Percentiles rank a stretch among this genome's conserved stretches.
Conservation (phyloP, 2,329 filamentous ascomycete genomes). For the Pseudogymnoascus sp. region DNA sequence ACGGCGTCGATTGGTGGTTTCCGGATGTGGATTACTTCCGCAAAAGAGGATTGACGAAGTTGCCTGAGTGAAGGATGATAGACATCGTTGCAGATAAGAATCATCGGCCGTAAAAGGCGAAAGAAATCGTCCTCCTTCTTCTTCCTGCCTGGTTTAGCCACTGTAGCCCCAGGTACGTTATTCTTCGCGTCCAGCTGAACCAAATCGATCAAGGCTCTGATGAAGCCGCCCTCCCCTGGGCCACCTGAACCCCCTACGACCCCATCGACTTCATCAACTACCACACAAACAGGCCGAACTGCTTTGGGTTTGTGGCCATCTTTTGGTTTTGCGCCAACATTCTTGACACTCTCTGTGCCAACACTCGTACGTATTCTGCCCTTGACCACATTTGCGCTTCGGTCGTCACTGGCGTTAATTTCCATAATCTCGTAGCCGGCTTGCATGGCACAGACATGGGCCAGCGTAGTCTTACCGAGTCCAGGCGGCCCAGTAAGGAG, state of each 20-base stretch:
- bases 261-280: slow-evolving; percentile 95
- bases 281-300: slow-evolving; percentile 81
- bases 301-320: slow-evolving; percentile 55
- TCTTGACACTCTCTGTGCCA: slow-evolving; percentile 88
- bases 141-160: slow-evolving; percentile 23
- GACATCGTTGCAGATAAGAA: slow-evolving; percentile 95
- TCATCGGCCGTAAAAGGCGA: slow-evolving; percentile 75
- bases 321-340: slow-evolving; percentile 49
- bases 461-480: slow-evolving; percentile 89
- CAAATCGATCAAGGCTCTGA: slow-evolving; percentile 89
- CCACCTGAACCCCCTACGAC: slow-evolving; percentile 73
- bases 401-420: slow-evolving; percentile 95
- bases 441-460: slow-evolving; percentile 90
- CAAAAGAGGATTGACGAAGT: slow-evolving; percentile 73
- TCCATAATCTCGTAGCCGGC: slow-evolving; percentile 95
- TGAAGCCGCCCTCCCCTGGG: slow-evolving; percentile 84
- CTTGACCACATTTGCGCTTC: slow-evolving; percentile 82
- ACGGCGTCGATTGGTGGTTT: slow-evolving; percentile 84
- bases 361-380: slow-evolving; percentile 86
- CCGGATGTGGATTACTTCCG: slow-evolving; percentile 86
- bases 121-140: slow-evolving; percentile 78
- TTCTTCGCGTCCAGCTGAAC: slow-evolving; percentile 84
- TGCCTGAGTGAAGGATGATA: slow-evolving; percentile 86
- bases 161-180: slow-evolving; percentile 27
- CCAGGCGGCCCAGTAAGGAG: slow-evolving; percentile 88